These are phyloP conservation scores for Mycena olivaceomarginata DNA, from an alignment of 768 basidiomycete species.

Conservation along the genomic window DNA sequence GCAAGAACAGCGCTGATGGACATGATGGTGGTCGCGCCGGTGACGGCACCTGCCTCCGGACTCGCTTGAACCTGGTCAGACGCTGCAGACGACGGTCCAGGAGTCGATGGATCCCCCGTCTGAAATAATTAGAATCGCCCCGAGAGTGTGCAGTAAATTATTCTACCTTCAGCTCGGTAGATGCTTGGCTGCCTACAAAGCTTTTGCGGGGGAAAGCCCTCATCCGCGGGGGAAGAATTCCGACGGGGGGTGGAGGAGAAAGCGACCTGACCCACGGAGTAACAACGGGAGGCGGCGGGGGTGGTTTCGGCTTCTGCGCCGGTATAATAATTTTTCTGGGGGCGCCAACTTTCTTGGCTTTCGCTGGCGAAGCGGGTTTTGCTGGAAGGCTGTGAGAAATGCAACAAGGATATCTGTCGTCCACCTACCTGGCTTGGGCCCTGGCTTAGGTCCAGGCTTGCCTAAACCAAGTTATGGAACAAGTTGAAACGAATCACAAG, in stretches of 20 bases:
- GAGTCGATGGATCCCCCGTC: conserved; percentile 2
- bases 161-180: conserved; percentile 36
- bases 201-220: conserved; percentile 37
- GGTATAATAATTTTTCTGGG: conserved; percentile 39
- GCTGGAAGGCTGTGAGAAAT: conserved; percentile 11
- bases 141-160: not conserved
- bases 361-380: conserved; percentile 34
- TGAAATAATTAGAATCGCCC: conserved; percentile 13
- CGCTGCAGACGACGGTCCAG: not conserved
- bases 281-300: conserved; percentile 3
- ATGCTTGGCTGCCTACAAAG: conserved; percentile 16
- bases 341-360: conserved; percentile 32
- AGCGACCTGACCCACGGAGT: conserved; percentile 23
- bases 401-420: not conserved
- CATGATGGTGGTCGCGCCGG: not conserved
- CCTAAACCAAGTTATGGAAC: conserved; percentile 7
- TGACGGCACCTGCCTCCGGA: not conserved
- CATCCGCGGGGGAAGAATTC: conserved; percentile 43
- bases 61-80: conserved; percentile 1
- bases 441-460: conserved; percentile 40
- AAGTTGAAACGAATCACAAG: not conserved
- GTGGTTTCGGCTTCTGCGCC: conserved; percentile 36
- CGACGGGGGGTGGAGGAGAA: conserved; percentile 44
- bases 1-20: not conserved
- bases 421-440: conserved; percentile 12